Evolutionary conservation across 2,329 filamentous ascomycete genomes (phyloP).

Genomic region (Penicillium sp.): DNA sequence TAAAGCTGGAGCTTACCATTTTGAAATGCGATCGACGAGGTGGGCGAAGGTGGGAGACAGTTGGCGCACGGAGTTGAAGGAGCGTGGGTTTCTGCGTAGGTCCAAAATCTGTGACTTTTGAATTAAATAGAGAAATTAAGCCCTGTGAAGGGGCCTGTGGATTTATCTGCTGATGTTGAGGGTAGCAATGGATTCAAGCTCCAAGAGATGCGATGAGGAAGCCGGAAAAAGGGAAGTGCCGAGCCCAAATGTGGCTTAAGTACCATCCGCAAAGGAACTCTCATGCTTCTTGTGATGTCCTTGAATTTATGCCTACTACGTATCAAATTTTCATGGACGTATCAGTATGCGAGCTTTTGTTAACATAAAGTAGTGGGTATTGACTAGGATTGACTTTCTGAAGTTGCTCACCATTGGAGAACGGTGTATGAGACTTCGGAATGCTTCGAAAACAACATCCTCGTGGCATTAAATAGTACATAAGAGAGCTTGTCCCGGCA

Average conservation of each 20-base stretch:
- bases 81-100: conserved; percentile 4
- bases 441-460: background rate
- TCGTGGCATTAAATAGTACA: conserved; percentile 5
- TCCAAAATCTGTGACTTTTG: background rate
- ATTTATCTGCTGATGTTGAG: conserved; percentile 9
- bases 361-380: background rate
- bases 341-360: background rate
- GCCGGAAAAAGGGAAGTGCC: conserved; percentile 20
- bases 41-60: conserved; percentile 20
- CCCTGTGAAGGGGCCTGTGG: background rate
- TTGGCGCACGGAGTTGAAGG: conserved; percentile 3
- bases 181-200: conserved; percentile 15
- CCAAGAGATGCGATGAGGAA: conserved; percentile 18
- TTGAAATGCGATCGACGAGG: conserved; percentile 13
- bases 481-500: background rate
- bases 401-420: background rate
- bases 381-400: background rate
- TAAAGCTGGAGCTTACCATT: conserved; percentile 15
- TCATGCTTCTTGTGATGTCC: background rate
- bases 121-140: background rate
- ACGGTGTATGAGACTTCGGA: background rate
- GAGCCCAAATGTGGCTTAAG: conserved; percentile 7
- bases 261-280: background rate
- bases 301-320: background rate
- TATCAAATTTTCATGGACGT: background rate